Percentiles rank a stretch among this genome's conserved stretches.
These are phyloP conservation scores for Datisca glomerata DNA, from an alignment of 306 rosid genomes.

Conservation along the genomic window DNA sequence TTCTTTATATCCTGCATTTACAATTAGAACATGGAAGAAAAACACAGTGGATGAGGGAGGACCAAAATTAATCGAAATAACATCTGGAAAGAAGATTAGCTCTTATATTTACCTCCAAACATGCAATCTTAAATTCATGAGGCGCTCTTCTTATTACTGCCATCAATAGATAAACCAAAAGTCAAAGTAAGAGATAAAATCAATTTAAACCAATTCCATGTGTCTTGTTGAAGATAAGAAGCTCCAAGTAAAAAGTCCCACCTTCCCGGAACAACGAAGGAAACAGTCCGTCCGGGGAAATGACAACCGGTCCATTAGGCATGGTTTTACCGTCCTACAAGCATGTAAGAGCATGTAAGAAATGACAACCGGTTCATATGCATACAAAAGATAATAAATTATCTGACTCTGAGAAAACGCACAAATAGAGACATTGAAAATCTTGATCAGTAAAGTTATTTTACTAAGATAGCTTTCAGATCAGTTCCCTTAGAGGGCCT, in stretches of 20 bases:
- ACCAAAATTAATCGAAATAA: conserved; percentile 8
- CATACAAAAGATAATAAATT: too few species aligned
- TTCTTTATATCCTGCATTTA: conserved; percentile 66
- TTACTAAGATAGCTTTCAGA: too few species aligned
- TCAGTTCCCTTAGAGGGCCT: too few species aligned
- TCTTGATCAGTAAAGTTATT: too few species aligned
- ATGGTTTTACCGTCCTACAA: conserved; percentile 86
- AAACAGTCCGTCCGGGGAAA: conserved; percentile 95
- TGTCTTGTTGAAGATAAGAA: neutral
- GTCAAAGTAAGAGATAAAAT: conserved; percentile 7
- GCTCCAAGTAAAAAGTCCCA: conserved; percentile 14
- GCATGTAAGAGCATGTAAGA: neutral
- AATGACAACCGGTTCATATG: neutral
- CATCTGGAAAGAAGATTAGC: conserved; percentile 3
- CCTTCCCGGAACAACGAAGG: conserved; percentile 95
- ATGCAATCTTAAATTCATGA: conserved; percentile 95
- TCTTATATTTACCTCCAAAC: conserved; percentile 66
- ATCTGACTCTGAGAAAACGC: too few species aligned
- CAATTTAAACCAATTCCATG: conserved; percentile 9
- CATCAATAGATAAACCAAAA: conserved; percentile 11
- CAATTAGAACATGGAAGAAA: neutral
- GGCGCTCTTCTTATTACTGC: conserved; percentile 98
- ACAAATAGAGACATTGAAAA: too few species aligned
- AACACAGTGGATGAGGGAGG: conserved; percentile 6
- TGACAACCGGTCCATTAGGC: conserved; percentile 89